Conservation (phyloP, 2,329 filamentous ascomycete genomes). For the Fusarium nurragi region DNA sequence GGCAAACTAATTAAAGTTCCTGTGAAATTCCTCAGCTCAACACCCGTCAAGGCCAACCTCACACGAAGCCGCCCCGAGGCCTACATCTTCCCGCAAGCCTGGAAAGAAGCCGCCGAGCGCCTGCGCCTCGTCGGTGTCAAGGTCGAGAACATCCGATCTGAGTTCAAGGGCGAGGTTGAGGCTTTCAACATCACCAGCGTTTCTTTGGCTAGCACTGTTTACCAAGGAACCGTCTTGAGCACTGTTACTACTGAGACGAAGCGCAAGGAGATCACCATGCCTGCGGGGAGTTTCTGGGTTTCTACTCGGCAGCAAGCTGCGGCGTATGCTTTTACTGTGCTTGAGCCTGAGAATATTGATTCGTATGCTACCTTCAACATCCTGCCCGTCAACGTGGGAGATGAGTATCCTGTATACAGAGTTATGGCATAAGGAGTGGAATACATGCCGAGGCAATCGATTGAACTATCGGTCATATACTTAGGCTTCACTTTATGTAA, state of each 20-base stretch:
- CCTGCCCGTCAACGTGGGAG: slow-evolving; percentile 33
- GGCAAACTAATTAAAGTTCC: slow-evolving; percentile 39
- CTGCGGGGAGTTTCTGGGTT: slow-evolving; percentile 43
- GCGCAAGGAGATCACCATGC: slow-evolving; percentile 36
- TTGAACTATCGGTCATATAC: too few species aligned
- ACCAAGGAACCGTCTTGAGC: slow-evolving; percentile 40
- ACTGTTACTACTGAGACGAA: slow-evolving; percentile 33
- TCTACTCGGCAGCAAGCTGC: slow-evolving; percentile 42
- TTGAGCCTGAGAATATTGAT: slow-evolving; percentile 45
- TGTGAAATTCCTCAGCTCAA: slow-evolving; percentile 40
- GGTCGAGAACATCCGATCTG: slow-evolving; percentile 34
- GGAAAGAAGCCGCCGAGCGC: slow-evolving; percentile 38
- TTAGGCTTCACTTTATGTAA: too few species aligned
- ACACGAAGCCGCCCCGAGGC: slow-evolving; percentile 42
- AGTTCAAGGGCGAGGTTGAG: slow-evolving; percentile 40
- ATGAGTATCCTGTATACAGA: slow-evolving; percentile 46
- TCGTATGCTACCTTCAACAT: slow-evolving; percentile 42
- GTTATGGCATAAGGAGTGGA: slow-evolving; percentile 7
- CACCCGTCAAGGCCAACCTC: slow-evolving; percentile 40
- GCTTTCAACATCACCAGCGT: slow-evolving; percentile 36
- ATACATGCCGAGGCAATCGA: too few species aligned
- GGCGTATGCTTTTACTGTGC: slow-evolving; percentile 40
- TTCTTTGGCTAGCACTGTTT: slow-evolving; percentile 17
- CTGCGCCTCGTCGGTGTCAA: slow-evolving; percentile 39
- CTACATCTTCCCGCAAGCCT: slow-evolving; percentile 43